These are phyloP conservation scores for Aspergillus sclerotioniger DNA, from an alignment of 495 filamentous ascomycete species.

Conservation along the genomic window DNA sequence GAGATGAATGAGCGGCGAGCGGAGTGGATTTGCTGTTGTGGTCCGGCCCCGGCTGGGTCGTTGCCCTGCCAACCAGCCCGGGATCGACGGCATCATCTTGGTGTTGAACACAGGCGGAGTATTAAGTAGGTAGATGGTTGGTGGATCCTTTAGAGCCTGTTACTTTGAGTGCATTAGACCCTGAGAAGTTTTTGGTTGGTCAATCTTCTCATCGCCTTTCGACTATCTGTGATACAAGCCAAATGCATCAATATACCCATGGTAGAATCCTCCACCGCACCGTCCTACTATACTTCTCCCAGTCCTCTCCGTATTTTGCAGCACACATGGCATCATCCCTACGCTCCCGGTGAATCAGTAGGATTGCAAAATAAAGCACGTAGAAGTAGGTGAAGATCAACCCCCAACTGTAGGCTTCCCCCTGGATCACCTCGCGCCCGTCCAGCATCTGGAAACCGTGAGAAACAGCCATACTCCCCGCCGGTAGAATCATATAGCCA, in stretches of 20 bases:
- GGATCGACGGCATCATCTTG: too few species aligned
- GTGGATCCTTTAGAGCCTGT: too few species aligned
- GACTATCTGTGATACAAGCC: too few species aligned
- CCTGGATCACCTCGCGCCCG: slow-evolving; percentile 43
- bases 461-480: slow-evolving; percentile 34
- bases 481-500: slow-evolving; percentile 54
- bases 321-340: slow-evolving; percentile 81
- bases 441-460: slow-evolving; percentile 45
- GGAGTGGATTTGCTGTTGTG: neutral
- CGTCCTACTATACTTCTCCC: slow-evolving; percentile 73
- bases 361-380: slow-evolving; percentile 76
- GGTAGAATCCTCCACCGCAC: slow-evolving; percentile 79
- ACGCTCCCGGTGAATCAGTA: slow-evolving; percentile 77
- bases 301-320: slow-evolving; percentile 83
- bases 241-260: slow-evolving; percentile 61
- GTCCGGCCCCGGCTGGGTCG: neutral
- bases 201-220: too few species aligned
- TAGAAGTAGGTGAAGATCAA: slow-evolving; percentile 86
- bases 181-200: too few species aligned
- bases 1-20: neutral
- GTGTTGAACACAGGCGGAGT: too few species aligned
- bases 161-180: too few species aligned
- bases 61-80: neutral
- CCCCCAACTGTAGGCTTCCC: slow-evolving; percentile 65
- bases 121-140: too few species aligned